Base-by-base conservation (phyloP, 805 yeast species). In the Wickerhamomyces canadensis region DNA sequence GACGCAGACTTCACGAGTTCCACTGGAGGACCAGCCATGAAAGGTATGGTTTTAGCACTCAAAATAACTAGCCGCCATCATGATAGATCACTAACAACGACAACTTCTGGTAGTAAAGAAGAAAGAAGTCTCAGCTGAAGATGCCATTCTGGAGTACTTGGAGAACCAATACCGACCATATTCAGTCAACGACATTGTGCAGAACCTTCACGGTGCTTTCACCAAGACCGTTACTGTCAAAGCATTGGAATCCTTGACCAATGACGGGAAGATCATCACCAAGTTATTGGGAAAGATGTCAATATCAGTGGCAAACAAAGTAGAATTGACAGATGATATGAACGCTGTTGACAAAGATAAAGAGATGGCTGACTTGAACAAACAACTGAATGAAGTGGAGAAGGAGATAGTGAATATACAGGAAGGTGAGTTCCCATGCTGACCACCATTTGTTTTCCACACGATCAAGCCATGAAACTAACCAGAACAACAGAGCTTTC, bases 121-220 rank as follows among this genome's bases (percentile, higher is more conserved):
- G 23, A 21, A 21, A 7, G 23, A 10, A n/a, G n/a, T n/a, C 10
- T 15, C 30, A n/a, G 65, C 68, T 15, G 67, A 65, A 27, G 45
- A 45, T 6, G 33, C 57, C 18, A 60, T 70, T 19, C 47, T 55
- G 28, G 45, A 57, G 4, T 74, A 74, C 38, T 44, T 74, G 35
- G 59, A 51, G 18, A 54, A 55, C 3, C 74, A 71, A 43, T 69
- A 67, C 43, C 55, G 74, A 17, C 78, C 79, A 3, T 73, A 67
- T 45, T 69, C 71, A 1, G 53, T 65, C 8, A 63, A 66, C 33
- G 79, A 74, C 48, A 59, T 74, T 9, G 48, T 67, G 4, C 60
- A 62, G 33, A 74, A 73, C 35, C 42, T 73, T 25, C 74, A 71
- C 35, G 68, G 63, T 27, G 57, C 55, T 27, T 41, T 69, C 1